These are phyloP conservation scores for Mrakia frigida DNA, from an alignment of 768 basidiomycete species.

Conservation along the genomic window DNA sequence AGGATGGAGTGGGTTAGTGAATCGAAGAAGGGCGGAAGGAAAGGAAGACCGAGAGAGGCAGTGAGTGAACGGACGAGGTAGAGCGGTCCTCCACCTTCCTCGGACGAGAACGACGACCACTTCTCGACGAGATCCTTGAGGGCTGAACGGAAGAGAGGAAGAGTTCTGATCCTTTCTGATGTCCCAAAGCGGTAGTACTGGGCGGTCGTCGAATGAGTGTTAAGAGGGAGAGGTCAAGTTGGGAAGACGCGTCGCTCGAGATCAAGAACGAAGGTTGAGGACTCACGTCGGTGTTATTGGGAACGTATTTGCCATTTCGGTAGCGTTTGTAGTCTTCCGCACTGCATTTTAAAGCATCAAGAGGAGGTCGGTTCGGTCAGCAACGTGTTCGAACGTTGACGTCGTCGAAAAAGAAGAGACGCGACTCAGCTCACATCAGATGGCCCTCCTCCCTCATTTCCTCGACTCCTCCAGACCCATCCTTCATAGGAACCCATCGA, in stretches of 20 bases:
- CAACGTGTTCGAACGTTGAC: not conserved
- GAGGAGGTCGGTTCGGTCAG: not conserved
- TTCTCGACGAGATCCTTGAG: conserved; percentile 19
- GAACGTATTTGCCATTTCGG: conserved; percentile 60
- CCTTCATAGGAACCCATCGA: conserved; percentile 50
- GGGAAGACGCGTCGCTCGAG: not conserved
- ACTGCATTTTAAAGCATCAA: not conserved
- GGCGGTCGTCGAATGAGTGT: too few relatives aligned
- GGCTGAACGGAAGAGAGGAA: conserved; percentile 1
- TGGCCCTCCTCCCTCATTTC: not conserved
- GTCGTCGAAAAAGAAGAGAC: not conserved
- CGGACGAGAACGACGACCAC: not conserved
- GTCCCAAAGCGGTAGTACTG: conserved; percentile 66
- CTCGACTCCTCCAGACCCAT: not conserved
- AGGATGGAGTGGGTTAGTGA: conserved; percentile 46
- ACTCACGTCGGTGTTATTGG: conserved; percentile 58
- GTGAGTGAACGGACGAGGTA: conserved; percentile 33
- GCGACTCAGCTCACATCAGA: not conserved
- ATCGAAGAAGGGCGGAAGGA: not conserved
- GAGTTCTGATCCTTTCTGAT: conserved; percentile 53
- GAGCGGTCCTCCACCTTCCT: not conserved
- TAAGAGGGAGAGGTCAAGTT: not conserved
- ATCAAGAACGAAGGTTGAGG: not conserved
- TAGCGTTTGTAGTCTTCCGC: conserved; percentile 59
- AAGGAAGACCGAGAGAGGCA: conserved; percentile 46